Base-by-base conservation (phyloP, 2,329 filamentous ascomycete species). In the Paraphaeosphaeria minitans region DNA sequence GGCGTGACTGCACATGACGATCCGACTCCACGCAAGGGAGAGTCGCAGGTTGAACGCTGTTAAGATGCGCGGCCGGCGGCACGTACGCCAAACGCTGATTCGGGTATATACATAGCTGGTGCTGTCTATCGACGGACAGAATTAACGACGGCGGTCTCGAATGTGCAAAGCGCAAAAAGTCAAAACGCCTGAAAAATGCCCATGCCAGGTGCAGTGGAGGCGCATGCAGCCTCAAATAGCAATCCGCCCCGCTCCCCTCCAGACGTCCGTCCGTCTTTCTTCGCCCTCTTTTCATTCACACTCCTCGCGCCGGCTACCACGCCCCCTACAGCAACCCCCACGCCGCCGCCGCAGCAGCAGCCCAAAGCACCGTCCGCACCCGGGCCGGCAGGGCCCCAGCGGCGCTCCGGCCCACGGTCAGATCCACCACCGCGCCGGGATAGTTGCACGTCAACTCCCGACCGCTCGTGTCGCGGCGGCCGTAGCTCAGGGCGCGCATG, bases 361-460 rank as follows among this genome's bases (percentile, higher is more conserved):
- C 51, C 51, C 62, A n/a, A 9, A 65, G 56, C 39, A 64, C 49
- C 22, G 52, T 35, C 24, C 51, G 45, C 13, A 45, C 8, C 9
- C 48, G 33, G 1, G 57, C 31, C 2, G 16, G n/a, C n/a, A 48
- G 51, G 63, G 33, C 16, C 22, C 42, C 64, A 22, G 53, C 66
- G 19, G 53, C 66, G 42, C 54, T 60, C 53, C 52, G 29, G 3
- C 66, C 64, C n/a, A 62, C 66, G 60, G 73, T 77, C 56, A 78
- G 60, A 56, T 75, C 72, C 19, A 75, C 71, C 2, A 79, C 75
- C 21, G 78, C 78, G 0, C 78, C 78, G 1, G 78, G 69, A 45
- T 77, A 80, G 62, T 73, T 79, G 56, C 78, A 80, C 41, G 63
- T 76, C 39, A 80, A 41, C 2, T 58, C 43, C 31, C 64, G 12